phyloP scores from a whole-genome alignment of 129 eudicot species.

The Pittosporum tobira region DNA sequence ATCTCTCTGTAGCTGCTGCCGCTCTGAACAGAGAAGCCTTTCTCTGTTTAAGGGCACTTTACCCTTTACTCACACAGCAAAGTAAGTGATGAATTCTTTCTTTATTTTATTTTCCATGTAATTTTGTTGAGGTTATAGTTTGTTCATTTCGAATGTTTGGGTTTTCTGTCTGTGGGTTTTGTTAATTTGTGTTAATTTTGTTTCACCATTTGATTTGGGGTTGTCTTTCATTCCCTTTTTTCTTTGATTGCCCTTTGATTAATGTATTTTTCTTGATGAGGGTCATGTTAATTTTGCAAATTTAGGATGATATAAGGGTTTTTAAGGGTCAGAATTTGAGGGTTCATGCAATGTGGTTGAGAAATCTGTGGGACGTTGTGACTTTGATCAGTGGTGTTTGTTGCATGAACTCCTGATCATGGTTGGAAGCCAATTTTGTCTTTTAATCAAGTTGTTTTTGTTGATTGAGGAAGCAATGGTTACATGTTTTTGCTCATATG shows the following conservation, averaged over 20 bases:
- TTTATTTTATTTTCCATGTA: neutral
- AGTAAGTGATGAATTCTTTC: neutral
- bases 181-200: neutral
- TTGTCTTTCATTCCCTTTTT: neutral
- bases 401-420: neutral
- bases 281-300: neutral
- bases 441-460: no score
- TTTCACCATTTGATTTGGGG: conserved; percentile 4
- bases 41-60: neutral
- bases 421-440: no score
- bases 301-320: neutral
- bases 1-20: neutral
- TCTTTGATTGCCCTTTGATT: neutral
- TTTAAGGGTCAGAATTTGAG: neutral
- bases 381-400: neutral
- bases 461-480: no score
- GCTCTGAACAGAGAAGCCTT: neutral
- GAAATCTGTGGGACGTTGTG: neutral
- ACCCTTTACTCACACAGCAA: neutral
- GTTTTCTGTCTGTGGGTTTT: no score
- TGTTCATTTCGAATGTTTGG: neutral
- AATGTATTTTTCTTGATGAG: conserved; percentile 2
- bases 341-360: conserved; percentile 8
- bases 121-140: no score
- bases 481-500: no score